Evolutionary conservation across 148 eudicot genomes (phyloP).

Genomic region (Heliosperma pusillum): DNA sequence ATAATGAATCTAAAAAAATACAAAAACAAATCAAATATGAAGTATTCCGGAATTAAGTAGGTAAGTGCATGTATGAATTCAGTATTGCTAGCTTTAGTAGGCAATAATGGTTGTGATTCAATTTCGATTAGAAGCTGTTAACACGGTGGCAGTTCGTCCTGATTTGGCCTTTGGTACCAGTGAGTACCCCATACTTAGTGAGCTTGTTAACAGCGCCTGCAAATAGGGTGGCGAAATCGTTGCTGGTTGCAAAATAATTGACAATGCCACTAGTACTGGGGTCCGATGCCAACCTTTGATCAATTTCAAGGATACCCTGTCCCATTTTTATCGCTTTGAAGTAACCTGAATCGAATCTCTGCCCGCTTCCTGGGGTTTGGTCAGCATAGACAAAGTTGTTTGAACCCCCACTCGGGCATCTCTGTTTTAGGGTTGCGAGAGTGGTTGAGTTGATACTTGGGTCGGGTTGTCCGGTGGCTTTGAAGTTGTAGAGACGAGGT

Average conservation of each 20-base stretch:
- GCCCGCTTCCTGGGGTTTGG: constrained; percentile 15
- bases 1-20: too few relatives aligned
- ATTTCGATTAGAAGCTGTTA: background rate
- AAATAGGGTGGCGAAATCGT: background rate
- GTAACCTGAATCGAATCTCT: constrained; percentile 4
- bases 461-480: constrained; percentile 6
- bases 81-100: background rate
- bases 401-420: constrained; percentile 20
- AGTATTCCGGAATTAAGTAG: background rate
- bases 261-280: constrained; percentile 8
- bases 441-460: constrained; percentile 9
- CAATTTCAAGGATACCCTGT: constrained; percentile 13
- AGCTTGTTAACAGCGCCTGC: constrained; percentile 10
- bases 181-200: constrained; percentile 13
- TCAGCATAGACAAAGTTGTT: constrained; percentile 16
- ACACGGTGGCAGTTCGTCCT: constrained; percentile 14
- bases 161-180: constrained; percentile 21
- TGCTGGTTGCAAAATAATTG: background rate
- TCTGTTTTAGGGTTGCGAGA: background rate
- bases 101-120: background rate
- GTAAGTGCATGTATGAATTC: too few relatives aligned
- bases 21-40: too few relatives aligned
- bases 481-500: constrained; percentile 20
- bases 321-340: constrained; percentile 7
- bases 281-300: constrained; percentile 19